Conservation (phyloP, 2,329 filamentous ascomycete genomes). For the Arthroderma sp. region DNA sequence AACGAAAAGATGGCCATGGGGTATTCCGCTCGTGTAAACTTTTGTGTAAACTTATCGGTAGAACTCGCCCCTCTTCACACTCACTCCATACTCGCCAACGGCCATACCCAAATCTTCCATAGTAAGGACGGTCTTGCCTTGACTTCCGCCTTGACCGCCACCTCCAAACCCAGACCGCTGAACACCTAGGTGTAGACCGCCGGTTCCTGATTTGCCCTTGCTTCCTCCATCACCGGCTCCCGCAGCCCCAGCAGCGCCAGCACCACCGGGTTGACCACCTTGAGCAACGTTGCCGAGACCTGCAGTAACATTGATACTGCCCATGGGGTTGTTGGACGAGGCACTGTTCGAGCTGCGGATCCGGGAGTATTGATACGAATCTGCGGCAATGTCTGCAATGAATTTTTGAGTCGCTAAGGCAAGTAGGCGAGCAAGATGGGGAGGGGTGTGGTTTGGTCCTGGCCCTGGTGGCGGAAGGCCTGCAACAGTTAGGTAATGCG, state of each 20-base stretch:
- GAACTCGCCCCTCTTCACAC: slow-evolving; percentile 94
- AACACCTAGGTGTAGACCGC: slow-evolving; percentile 50
- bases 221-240: slow-evolving; percentile 33
- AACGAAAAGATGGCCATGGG: background rate
- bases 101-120: slow-evolving; percentile 99
- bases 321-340: slow-evolving; percentile 83
- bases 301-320: slow-evolving; percentile 60
- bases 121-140: slow-evolving; percentile 86
- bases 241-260: slow-evolving; percentile 36
- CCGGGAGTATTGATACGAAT: slow-evolving; percentile 94
- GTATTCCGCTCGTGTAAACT: background rate
- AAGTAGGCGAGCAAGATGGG: slow-evolving; percentile 79
- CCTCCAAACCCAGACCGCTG: slow-evolving; percentile 74
- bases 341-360: slow-evolving; percentile 85
- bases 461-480: slow-evolving; percentile 79
- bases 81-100: slow-evolving; percentile 93
- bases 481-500: slow-evolving; percentile 94
- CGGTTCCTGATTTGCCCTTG: slow-evolving; percentile 37
- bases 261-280: slow-evolving; percentile 25
- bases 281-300: slow-evolving; percentile 43
- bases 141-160: slow-evolving; percentile 66
- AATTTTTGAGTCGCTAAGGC: slow-evolving; percentile 99
- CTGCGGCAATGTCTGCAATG: slow-evolving; percentile 90
- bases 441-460: slow-evolving; percentile 64
- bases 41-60: slow-evolving; percentile 57